A percentile compares a stretch with the other conserved stretches of the same genome.
These are phyloP conservation scores for Lasiodiplodia citricola DNA, from an alignment of 2,329 filamentous ascomycete genomes.

Conservation along the genomic window DNA sequence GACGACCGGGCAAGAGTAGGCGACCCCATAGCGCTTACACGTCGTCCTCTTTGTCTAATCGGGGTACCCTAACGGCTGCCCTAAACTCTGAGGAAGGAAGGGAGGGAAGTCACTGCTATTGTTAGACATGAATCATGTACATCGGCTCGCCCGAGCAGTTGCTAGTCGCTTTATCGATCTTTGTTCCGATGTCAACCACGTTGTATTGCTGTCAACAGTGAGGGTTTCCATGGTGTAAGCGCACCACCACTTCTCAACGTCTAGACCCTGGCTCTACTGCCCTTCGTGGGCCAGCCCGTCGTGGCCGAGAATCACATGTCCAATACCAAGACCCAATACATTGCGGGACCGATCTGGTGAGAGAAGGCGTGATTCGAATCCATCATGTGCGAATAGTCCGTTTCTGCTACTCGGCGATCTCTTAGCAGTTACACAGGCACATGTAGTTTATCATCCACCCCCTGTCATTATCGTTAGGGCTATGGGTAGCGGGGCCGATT, in stretches of 20 bases:
- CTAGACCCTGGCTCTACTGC: no score
- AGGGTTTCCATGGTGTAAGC: no score
- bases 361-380: no score
- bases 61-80: background rate
- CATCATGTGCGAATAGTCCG: no score
- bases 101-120: background rate
- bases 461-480: background rate
- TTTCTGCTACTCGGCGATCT: no score
- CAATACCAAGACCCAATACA: no score
- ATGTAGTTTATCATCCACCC: background rate
- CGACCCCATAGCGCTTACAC: background rate
- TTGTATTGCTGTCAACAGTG: background rate
- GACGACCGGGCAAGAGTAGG: background rate
- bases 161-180: background rate
- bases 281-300: no score
- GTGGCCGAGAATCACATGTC: no score
- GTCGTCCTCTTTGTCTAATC: background rate
- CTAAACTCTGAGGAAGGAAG: background rate
- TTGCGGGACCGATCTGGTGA: no score
- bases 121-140: background rate
- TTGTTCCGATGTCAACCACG: background rate
- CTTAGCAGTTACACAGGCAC: no score
- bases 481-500: background rate
- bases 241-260: no score
- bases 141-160: background rate